A percentile compares a stretch with the other conserved stretches of the same genome.
These are phyloP conservation scores for Ceratobasidium sp. DNA, from an alignment of 1,284 basidiomycete genomes.

Conservation along the genomic window DNA sequence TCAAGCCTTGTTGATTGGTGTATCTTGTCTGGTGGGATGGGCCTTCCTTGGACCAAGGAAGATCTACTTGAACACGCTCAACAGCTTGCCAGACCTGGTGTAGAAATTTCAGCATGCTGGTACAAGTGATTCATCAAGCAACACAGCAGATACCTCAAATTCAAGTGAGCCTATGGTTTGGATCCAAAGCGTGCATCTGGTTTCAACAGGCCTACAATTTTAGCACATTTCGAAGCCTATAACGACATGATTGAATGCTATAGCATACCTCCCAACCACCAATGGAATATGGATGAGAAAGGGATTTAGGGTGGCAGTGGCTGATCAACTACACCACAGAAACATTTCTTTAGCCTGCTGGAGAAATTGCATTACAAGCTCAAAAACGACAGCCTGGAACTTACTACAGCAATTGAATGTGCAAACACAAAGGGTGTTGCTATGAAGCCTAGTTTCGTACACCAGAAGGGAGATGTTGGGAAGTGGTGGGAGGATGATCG, in stretches of 20 bases:
- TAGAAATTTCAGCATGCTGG: background rate
- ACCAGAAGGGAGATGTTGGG: background rate
- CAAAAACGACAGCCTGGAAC: slow-evolving; percentile 19
- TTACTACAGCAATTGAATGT: slow-evolving; percentile 6
- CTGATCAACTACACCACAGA: slow-evolving; percentile 41
- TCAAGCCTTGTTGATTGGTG: slow-evolving; percentile 13
- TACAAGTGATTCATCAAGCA: background rate
- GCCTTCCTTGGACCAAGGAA: slow-evolving; percentile 19
- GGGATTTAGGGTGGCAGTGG: slow-evolving; percentile 50
- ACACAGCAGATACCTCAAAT: background rate
- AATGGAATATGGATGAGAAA: slow-evolving; percentile 50
- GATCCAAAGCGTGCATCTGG: slow-evolving; percentile 8
- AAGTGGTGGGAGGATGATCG: slow-evolving; percentile 7
- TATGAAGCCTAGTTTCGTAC: slow-evolving; percentile 6
- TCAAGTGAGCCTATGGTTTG: background rate
- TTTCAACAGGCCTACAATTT: background rate
- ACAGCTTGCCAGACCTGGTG: slow-evolving; percentile 1
- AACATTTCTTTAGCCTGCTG: slow-evolving; percentile 46
- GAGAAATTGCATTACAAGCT: slow-evolving; percentile 43
- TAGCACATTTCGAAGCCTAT: background rate
- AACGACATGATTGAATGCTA: slow-evolving; percentile 37
- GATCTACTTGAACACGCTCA: background rate
- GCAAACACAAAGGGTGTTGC: background rate
- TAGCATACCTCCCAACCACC: slow-evolving; percentile 45
- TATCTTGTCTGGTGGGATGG: slow-evolving; percentile 6